Evolutionary conservation across 1,284 basidiomycete genomes (phyloP).

Genomic region (Farysia itapuensis): DNA sequence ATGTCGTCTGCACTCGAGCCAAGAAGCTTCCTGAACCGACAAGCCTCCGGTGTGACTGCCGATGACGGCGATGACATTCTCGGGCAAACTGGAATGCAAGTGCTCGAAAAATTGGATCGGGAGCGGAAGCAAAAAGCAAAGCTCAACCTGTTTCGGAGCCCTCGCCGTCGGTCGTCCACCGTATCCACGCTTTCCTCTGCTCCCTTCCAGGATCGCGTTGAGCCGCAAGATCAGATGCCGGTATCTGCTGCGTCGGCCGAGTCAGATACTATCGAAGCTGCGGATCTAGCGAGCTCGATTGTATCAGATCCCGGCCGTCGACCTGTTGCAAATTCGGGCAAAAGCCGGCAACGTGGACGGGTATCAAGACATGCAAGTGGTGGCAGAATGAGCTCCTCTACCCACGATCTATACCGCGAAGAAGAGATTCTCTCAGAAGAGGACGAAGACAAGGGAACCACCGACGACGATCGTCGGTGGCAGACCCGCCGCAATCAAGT

Average conservation of each 20-base stretch:
- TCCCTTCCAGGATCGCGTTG: neutral
- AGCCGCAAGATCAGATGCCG: neutral
- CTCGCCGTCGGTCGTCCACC: constrained; percentile 16
- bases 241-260: neutral
- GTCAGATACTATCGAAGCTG: neutral
- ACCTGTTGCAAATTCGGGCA: neutral
- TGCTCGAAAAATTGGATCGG: constrained; percentile 40
- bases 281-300: constrained; percentile 25
- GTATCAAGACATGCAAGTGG: neutral
- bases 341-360: neutral
- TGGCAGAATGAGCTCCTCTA: constrained; percentile 1
- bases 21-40: constrained; percentile 3
- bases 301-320: constrained; percentile 27
- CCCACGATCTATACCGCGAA: constrained; percentile 18
- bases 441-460: constrained; percentile 23
- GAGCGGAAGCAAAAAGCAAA: constrained; percentile 12
- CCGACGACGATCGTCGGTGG: neutral
- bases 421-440: constrained; percentile 26
- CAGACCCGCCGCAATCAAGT: neutral
- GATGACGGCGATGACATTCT: constrained; percentile 9
- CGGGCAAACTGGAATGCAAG: constrained; percentile 40
- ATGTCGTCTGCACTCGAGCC: constrained; percentile 22
- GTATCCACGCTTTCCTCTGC: constrained; percentile 1
- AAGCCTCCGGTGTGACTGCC: neutral
- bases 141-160: constrained; percentile 6